Conservation (phyloP, 192 early-diverging fungal genomes). For the Coemansia sp. region DNA sequence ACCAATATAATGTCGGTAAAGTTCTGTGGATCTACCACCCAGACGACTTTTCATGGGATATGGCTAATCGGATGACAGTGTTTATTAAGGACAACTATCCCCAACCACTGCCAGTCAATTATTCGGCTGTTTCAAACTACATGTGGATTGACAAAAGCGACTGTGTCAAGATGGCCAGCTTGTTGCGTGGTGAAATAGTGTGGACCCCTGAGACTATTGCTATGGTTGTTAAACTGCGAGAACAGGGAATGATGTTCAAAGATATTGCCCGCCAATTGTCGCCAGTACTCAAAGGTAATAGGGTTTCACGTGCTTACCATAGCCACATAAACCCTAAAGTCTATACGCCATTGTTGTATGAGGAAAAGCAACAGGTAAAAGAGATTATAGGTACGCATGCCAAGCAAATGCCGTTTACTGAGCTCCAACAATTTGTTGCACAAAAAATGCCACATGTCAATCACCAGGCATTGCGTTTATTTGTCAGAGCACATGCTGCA, state of each 20-base stretch:
- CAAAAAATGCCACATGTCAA: neutral
- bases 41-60: constrained; percentile 8
- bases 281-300: neutral
- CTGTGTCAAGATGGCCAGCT: constrained; percentile 6
- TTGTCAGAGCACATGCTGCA: neutral
- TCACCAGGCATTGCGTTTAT: neutral
- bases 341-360: neutral
- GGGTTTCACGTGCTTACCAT: neutral
- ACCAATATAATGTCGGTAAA: constrained; percentile 1
- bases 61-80: constrained; percentile 6
- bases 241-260: constrained; percentile 4
- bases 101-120: constrained; percentile 4
- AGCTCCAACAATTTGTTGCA: neutral
- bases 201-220: neutral
- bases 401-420: neutral
- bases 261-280: constrained; percentile 13
- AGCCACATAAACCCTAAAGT: neutral
- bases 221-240: neutral
- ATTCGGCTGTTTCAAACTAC: constrained; percentile 20
- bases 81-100: constrained; percentile 22
- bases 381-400: neutral
- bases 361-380: neutral
- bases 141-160: constrained; percentile 19
- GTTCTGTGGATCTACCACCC: constrained; percentile 10
- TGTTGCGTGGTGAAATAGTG: neutral